Evolutionary conservation across 495 filamentous ascomycete genomes (phyloP).

Genomic region (Cercophora sp.): DNA sequence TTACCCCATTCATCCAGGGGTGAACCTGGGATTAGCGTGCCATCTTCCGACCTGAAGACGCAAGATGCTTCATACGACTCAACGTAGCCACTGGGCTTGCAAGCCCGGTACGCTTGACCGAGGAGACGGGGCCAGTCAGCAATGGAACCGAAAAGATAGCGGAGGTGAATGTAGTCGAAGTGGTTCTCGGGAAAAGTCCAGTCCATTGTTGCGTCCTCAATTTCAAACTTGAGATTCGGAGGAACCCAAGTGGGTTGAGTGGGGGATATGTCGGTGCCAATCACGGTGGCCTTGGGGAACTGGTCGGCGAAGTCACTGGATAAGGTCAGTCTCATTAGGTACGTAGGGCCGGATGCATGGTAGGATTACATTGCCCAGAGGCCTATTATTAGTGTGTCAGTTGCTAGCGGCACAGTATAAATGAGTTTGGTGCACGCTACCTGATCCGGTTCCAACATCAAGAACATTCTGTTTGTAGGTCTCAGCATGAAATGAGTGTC

Average conservation of each 20-base stretch:
- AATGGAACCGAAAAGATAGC: constrained; percentile 49
- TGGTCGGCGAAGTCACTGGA: constrained; percentile 45
- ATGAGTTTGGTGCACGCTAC: constrained; percentile 5
- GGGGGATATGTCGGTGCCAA: constrained; percentile 61
- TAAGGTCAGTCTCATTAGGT: constrained; percentile 37
- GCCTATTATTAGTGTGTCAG: too few species aligned
- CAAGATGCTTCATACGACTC: constrained; percentile 26
- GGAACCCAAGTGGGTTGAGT: constrained; percentile 52
- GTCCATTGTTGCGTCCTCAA: constrained; percentile 46
- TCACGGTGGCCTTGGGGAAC: constrained; percentile 51
- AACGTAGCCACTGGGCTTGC: constrained; percentile 26
- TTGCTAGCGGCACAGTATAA: too few species aligned
- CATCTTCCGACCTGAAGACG: constrained; percentile 21
- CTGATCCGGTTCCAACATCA: constrained; percentile 62
- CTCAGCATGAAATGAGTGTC: too few species aligned
- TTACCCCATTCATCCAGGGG: constrained; percentile 20
- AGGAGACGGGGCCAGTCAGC: constrained; percentile 47
- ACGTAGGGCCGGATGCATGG: too few species aligned
- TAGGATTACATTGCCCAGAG: too few species aligned
- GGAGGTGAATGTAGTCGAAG: constrained; percentile 61
- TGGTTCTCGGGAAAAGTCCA: constrained; percentile 44
- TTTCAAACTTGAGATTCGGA: constrained; percentile 47
- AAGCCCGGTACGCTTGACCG: constrained; percentile 28
- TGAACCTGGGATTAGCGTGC: constrained; percentile 10
- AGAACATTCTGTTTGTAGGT: constrained; percentile 43